A percentile compares a stretch with the other conserved stretches of the same genome.
Evolutionary conservation across 2,329 filamentous ascomycete species (phyloP).

Genomic region (Fusarium pseudograminearum): DNA sequence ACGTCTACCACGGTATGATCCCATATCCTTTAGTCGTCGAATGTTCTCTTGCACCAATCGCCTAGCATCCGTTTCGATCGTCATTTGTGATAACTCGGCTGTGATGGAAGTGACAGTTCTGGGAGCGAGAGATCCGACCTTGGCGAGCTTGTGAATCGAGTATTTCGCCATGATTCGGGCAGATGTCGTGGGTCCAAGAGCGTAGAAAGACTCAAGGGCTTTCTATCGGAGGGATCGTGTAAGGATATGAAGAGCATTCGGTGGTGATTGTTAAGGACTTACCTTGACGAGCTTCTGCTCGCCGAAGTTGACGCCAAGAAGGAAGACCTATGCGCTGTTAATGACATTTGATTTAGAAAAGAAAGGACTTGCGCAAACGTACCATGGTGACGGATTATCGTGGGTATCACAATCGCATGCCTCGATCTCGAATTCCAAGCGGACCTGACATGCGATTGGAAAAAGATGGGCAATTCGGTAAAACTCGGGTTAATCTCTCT

Average conservation of each 20-base stretch:
- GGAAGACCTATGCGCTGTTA: slow-evolving; percentile 73
- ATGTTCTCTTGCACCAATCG: slow-evolving; percentile 88
- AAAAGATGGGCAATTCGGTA: slow-evolving; percentile 45
- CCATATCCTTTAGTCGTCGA: slow-evolving; percentile 86
- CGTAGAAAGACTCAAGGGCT: slow-evolving; percentile 87
- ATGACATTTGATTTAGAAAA: too few species aligned
- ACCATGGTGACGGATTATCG: slow-evolving; percentile 44
- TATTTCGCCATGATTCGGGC: slow-evolving; percentile 86
- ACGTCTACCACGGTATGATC: slow-evolving; percentile 85
- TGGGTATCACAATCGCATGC: slow-evolving; percentile 41
- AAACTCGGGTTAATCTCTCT: slow-evolving; percentile 48
- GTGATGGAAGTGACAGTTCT: slow-evolving; percentile 85
- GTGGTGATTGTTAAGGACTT: slow-evolving; percentile 50
- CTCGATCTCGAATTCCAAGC: slow-evolving; percentile 33
- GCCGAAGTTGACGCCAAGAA: slow-evolving; percentile 87
- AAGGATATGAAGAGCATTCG: slow-evolving; percentile 11
- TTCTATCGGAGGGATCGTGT: slow-evolving; percentile 59
- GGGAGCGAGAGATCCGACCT: slow-evolving; percentile 78
- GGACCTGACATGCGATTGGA: slow-evolving; percentile 23
- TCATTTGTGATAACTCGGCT: slow-evolving; percentile 89
- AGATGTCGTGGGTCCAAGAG: slow-evolving; percentile 78
- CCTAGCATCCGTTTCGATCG: slow-evolving; percentile 88
- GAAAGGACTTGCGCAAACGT: slow-evolving; percentile 5
- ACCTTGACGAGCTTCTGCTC: slow-evolving; percentile 87
- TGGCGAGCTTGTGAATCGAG: slow-evolving; percentile 86